These are phyloP conservation scores for Picea mariana DNA, from an alignment of 83 land plant species.

Conservation along the genomic window DNA sequence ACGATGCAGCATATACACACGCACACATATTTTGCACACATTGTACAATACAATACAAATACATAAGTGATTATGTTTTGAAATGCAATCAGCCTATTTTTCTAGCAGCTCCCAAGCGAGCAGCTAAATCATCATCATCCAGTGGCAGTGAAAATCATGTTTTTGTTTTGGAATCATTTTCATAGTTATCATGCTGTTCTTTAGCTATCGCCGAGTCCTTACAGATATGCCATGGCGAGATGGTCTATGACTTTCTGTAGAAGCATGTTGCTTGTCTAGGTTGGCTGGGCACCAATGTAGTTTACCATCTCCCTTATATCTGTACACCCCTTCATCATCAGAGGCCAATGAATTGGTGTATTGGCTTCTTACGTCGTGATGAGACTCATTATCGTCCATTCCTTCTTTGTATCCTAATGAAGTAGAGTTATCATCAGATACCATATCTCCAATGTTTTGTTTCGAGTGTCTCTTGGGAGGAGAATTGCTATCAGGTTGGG, in stretches of 20 bases:
- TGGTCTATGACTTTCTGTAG: not conserved
- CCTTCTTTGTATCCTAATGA: not conserved
- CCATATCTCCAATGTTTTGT: not conserved
- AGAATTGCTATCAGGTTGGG: not conserved
- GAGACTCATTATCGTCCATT: not conserved
- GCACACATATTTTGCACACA: no score
- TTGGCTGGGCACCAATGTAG: constrained; percentile 13
- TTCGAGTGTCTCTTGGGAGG: not conserved
- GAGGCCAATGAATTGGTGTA: not conserved
- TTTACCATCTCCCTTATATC: constrained; percentile 17
- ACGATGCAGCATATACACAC: no score
- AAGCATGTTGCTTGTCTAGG: not conserved
- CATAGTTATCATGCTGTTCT: not conserved
- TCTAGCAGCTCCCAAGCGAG: no score
- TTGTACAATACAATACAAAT: no score
- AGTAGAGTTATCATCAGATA: not conserved
- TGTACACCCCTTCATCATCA: constrained; percentile 17
- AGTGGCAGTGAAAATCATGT: not conserved
- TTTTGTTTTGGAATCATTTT: not conserved
- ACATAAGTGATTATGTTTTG: no score
- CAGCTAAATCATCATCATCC: not conserved
- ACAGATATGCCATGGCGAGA: constrained; percentile 6
- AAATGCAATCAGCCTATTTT: no score
- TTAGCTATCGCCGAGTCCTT: not conserved
- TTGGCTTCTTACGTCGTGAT: not conserved